Percentiles rank a stretch among this genome's conserved stretches.
These are phyloP conservation scores for Trypanosoma grayi DNA, from an alignment of 208 protist genomes.

Conservation along the genomic window DNA sequence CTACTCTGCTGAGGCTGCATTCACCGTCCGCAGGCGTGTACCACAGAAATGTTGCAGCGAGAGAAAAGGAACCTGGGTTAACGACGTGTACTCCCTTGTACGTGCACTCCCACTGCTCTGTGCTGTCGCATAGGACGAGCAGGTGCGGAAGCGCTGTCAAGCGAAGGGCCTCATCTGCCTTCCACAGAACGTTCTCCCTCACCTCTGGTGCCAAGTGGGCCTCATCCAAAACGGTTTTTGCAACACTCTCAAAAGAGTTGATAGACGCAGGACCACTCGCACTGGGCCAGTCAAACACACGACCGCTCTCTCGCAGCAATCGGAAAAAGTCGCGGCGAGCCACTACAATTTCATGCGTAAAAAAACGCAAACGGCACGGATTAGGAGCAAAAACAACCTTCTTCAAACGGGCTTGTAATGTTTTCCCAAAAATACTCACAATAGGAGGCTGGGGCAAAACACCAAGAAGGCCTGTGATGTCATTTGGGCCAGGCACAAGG, in stretches of 20 bases:
- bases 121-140: conserved; percentile 85
- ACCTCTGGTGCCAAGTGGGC: conserved; percentile 74
- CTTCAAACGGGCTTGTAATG: conserved; percentile 55
- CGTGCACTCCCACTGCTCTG: conserved; percentile 86
- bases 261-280: neutral
- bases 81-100: conserved; percentile 82
- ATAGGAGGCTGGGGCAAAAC: conserved; percentile 76
- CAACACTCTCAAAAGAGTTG: conserved; percentile 69
- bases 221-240: conserved; percentile 80
- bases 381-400: conserved; percentile 72
- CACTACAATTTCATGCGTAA: conserved; percentile 85
- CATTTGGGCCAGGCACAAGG: conserved; percentile 72
- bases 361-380: conserved; percentile 82
- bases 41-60: conserved; percentile 81
- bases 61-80: conserved; percentile 84
- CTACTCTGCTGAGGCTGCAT: conserved; percentile 75
- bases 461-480: conserved; percentile 66
- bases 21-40: conserved; percentile 86
- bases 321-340: conserved; percentile 71
- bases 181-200: conserved; percentile 65
- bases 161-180: conserved; percentile 67
- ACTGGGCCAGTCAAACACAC: conserved; percentile 19
- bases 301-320: conserved; percentile 56
- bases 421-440: conserved; percentile 44
- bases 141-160: conserved; percentile 75